Evolutionary conservation across 257 asterid genomes (phyloP).

Genomic region (Pogostemon cablin): DNA sequence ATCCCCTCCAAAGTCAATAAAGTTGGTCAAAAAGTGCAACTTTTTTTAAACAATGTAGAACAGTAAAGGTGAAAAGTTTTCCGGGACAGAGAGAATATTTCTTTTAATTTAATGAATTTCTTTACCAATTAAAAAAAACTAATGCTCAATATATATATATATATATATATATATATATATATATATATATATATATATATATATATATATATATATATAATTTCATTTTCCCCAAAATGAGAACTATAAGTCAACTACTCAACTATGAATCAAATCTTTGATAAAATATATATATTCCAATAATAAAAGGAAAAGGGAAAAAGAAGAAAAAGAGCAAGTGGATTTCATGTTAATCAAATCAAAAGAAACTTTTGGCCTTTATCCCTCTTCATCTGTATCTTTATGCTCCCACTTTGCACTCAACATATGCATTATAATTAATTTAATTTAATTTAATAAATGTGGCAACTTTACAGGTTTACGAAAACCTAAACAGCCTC

Average conservation of each 20-base stretch:
- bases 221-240: background rate
- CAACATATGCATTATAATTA: conserved; percentile 30
- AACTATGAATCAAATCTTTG: background rate
- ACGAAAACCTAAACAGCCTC: conserved; percentile 33
- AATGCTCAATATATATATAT: no score
- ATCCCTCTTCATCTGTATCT: conserved; percentile 41
- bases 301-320: background rate
- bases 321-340: conserved; percentile 31
- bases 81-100: no score
- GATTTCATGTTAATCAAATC: conserved; percentile 39
- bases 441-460: no score
- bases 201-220: no score
- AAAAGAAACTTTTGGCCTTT: conserved; percentile 42
- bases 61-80: no score
- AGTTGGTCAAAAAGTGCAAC: no score
- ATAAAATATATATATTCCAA: background rate
- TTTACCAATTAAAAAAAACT: no score
- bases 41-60: no score
- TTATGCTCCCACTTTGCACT: conserved; percentile 62
- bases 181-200: no score
- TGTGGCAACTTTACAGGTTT: conserved; percentile 28
- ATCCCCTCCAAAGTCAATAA: no score
- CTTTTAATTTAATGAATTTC: no score
- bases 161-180: no score
- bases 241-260: conserved; percentile 26